Evolutionary conservation across 768 basidiomycete species (phyloP), one percentile per base, ranked within the genome.

Genomic region (Hysterangium stoloniferum): DNA sequence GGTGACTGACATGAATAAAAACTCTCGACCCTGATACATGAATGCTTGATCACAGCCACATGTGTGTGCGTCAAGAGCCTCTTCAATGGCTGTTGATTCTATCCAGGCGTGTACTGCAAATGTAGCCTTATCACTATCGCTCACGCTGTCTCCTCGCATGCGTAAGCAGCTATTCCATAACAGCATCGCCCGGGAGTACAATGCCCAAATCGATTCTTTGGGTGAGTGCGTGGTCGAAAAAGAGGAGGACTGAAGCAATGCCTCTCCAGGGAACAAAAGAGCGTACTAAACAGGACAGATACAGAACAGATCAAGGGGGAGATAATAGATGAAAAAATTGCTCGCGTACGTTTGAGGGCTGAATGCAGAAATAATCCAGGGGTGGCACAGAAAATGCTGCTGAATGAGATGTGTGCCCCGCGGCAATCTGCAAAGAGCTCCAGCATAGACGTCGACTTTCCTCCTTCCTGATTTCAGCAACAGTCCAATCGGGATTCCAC

Each of bases 151-250:
- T 48, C 70, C 68, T 44, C 75, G 61, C 24, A 80, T 66, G 3
- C 78, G 77, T 42, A 73, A 71, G 56, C 78, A 81, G 59, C 80
- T 82, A 58, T 78, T 84, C 85, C 86, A 90, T 3, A 89, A 69
- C 8, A 90, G 73, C 82, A 89, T 84, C 61, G 79, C 79, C 29
- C 87, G 79, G 64, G 85, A 87, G 58, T 86, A 86, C 24, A 90
- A 68, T 0, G 84, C 86, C 86, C 86, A 89, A 1, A 90, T 73
- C 13, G 82, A 80, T 54, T 89, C 84, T 61, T 87, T 89, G 13
- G 80, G 73, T 15, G 81, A 81, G 29, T 72, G 72, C 66, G 20
- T 68, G 65, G 35, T 67, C 64, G 50, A 68, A 71, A 29, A 59
- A 58, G 17, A 64, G 66, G 50, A 27, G 32, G 52, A 49, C 19